Conservation (phyloP, 441 rosid species). For the Arabidopsis lyrata region DNA sequence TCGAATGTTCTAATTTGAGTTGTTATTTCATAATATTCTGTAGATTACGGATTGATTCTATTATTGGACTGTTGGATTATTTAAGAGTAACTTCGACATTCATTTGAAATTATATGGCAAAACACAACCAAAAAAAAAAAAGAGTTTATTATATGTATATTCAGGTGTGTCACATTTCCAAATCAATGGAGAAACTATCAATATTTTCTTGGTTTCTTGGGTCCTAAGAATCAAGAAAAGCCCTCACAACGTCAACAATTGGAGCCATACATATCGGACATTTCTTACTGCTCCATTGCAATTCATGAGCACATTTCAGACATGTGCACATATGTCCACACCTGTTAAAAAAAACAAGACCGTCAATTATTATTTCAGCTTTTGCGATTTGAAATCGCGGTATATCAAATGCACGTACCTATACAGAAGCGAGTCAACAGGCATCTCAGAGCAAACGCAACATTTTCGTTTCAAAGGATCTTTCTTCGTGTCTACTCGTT, state of each 20-base stretch:
- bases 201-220: background rate
- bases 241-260: conserved; percentile 78
- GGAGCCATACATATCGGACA: conserved; percentile 90
- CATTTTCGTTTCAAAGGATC: conserved; percentile 61
- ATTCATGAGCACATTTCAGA: conserved; percentile 78
- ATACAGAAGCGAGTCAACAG: conserved; percentile 76
- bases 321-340: conserved; percentile 99
- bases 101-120: background rate
- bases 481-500: conserved; percentile 45
- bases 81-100: background rate
- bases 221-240: conserved; percentile 56
- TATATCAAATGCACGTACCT: conserved; percentile 51
- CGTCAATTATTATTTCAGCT: conserved; percentile 6
- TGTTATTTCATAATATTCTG: background rate
- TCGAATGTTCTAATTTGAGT: background rate
- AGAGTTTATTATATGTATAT: conserved; percentile 6
- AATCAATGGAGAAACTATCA: conserved; percentile 12
- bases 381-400: background rate
- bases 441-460: conserved; percentile 75
- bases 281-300: conserved; percentile 76
- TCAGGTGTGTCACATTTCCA: conserved; percentile 12
- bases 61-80: background rate
- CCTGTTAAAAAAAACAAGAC: conserved; percentile 43
- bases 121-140: conserved; percentile 1
- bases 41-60: background rate